Evolutionary conservation across 306 rosid genomes (phyloP), one percentile per base, ranked within the genome.

Genomic region (Sicyos edulis): DNA sequence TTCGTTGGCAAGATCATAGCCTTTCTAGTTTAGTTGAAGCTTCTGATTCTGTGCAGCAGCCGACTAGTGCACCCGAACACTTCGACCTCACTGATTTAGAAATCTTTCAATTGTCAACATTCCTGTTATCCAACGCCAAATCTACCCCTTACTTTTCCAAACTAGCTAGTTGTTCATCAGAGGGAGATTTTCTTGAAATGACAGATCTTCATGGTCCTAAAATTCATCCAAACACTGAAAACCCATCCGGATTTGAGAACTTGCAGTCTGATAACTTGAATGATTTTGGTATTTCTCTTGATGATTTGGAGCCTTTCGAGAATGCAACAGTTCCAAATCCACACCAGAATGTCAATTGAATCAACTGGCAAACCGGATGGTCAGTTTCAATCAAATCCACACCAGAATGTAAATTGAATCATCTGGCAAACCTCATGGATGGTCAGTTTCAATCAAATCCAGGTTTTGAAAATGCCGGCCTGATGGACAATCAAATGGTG

Each of bases 141-240:
- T 80, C 82, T 75, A 75, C 78, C 73, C 68, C 82, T 71, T 78
- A 72, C 62, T 19, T 74, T 70, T 80, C 77, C 45, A 79, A 75
- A 52, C 78, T 19, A 34, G 76, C 74, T 56, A 71, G 72, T 26
- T 26, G 29, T 15, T 10, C 56, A 20, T 52, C 72, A 40, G 60
- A 45, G 4, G 91, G 80, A 20, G 96, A 82, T 82, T 92, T 88
- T 85, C 80, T 92, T 86, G 96, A 90, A 82, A 88, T 92, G 17
- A 82, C 88, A 74, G 96, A 92, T 78, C 92, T 66, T 26, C 29
- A 3, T 53, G 87, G 79, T 74, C 79, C 90, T 20, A 88, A 84
- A 71, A 83, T 87, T 55, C 10, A 76, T 16, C 40, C 84, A 55
- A 72, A 68, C 75, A 37, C 49, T 15, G 91, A 70, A 66, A 79